These are phyloP conservation scores for Escallonia rubra DNA, from an alignment of 129 eudicot species.

Conservation along the genomic window DNA sequence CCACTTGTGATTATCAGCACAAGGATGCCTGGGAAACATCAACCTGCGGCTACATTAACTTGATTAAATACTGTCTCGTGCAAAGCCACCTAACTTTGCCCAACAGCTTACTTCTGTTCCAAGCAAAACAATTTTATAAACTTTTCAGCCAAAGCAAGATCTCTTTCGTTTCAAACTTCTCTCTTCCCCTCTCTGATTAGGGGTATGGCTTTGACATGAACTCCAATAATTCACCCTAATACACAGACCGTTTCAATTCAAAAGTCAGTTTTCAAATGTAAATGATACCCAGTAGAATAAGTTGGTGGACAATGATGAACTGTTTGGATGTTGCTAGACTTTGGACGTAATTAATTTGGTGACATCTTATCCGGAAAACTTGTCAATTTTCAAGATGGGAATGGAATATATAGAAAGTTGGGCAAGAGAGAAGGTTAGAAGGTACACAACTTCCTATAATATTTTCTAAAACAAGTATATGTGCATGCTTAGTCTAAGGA, in stretches of 20 bases:
- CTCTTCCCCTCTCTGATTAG: too few species aligned
- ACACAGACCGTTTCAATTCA: conserved; percentile 8
- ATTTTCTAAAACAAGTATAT: background rate
- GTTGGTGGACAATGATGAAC: too few species aligned
- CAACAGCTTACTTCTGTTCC: conserved; percentile 30
- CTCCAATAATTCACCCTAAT: background rate
- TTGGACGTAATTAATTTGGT: too few species aligned
- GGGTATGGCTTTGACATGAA: conserved; percentile 11
- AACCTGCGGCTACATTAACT: conserved; percentile 13
- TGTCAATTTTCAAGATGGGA: background rate
- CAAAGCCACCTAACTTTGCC: conserved; percentile 32
- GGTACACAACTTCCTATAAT: background rate
- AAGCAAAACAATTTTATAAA: conserved; percentile 23
- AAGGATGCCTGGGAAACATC: conserved; percentile 16
- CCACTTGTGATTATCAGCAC: conserved; percentile 28
- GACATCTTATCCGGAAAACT: too few species aligned
- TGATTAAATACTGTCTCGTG: conserved; percentile 9
- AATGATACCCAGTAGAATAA: background rate
- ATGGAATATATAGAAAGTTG: conserved; percentile 3
- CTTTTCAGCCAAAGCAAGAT: conserved; percentile 12
- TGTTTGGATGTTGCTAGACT: too few species aligned
- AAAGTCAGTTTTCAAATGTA: conserved; percentile 8
- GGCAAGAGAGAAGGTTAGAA: conserved; percentile 20
- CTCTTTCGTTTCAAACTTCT: conserved; percentile 16
- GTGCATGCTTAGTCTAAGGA: conserved; percentile 9